Evolutionary conservation across 2,329 filamentous ascomycete species (phyloP).

Genomic region (Fusarium irregulare): DNA sequence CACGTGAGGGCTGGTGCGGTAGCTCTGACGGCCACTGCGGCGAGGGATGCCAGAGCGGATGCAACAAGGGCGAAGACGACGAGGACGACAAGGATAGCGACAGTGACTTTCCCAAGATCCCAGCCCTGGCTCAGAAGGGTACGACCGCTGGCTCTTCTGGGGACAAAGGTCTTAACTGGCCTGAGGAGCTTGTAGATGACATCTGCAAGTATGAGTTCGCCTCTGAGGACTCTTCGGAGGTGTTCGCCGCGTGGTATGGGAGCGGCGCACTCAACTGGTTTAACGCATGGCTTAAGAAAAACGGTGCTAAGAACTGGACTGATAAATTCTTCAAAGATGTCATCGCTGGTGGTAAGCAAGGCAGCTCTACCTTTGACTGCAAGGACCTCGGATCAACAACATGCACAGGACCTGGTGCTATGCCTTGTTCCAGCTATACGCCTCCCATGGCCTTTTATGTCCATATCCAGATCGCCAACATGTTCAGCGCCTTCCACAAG

Average conservation of each 20-base stretch:
- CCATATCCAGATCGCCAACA: slow-evolving; percentile 21
- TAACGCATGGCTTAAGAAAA: background rate
- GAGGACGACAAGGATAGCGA: background rate
- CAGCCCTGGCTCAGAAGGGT: background rate
- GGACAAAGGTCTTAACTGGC: background rate
- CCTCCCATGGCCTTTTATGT: slow-evolving; percentile 19
- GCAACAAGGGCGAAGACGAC: background rate
- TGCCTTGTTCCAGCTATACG: background rate
- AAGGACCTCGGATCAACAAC: background rate
- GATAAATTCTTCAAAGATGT: background rate
- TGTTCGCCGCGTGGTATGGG: background rate
- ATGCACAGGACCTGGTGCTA: slow-evolving; percentile 4
- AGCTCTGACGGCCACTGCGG: slow-evolving; percentile 2
- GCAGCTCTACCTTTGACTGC: background rate
- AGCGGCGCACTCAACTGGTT: slow-evolving; percentile 1
- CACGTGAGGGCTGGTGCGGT: slow-evolving; percentile 5
- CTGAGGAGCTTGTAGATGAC: background rate
- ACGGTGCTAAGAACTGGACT: background rate
- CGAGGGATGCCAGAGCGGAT: slow-evolving; percentile 7
- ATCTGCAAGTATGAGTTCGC: background rate
- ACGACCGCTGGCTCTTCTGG: background rate
- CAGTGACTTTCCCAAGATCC: background rate
- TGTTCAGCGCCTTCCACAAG: slow-evolving; percentile 10
- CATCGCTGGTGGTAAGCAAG: background rate
- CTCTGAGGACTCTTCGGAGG: background rate